Evolutionary conservation across 441 rosid species (phyloP), one percentile per base, ranked within the genome.

Genomic region (Gossypium aridum): DNA sequence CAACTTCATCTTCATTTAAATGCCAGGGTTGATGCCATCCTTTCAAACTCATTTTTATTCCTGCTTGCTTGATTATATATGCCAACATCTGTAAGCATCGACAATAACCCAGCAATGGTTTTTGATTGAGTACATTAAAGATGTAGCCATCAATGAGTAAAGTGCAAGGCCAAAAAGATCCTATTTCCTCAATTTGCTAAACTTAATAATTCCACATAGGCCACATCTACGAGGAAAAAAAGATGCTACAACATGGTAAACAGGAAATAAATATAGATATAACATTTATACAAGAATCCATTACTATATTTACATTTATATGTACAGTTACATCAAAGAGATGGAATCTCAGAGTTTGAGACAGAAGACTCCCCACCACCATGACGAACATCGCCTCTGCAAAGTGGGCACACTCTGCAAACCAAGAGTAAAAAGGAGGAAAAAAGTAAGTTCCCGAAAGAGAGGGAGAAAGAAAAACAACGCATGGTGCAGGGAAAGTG

Each of bases 371-470:
- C 85, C 28, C 23, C 75, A 70, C 23, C 75, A 70, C 79, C 84
- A 19, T 83, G 82, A 23, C 86, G 80, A 70, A 90, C 95, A 74
- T 87, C 90, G 61, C 90, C 89, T 34, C 95, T 86, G 68, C 92
- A 90, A 10, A 90, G 88, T 1, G 95, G 95, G 69, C 95, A 88
- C 14, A 90, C 83, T 76, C 95, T 88, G 87, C 20, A 79, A 73
- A 62, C 25, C 45, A 73, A 31, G n/a, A 57, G 45, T 2, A 6
- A 12, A 6, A 77, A 34, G 2, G 26, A 72, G 39, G 65, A 59
- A 8, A 66, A n/a, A 61, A 55, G 47, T 7, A 51, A 56, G 66
- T 47, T 17, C 19, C 61, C 49, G 61, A 6, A 16, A n/a, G 55
- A 74, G 3, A 53, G 16, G 43, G 22, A 64, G 10, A 0, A 54